Conservation (phyloP, 306 rosid species). For the Begonia peltatifolia region DNA sequence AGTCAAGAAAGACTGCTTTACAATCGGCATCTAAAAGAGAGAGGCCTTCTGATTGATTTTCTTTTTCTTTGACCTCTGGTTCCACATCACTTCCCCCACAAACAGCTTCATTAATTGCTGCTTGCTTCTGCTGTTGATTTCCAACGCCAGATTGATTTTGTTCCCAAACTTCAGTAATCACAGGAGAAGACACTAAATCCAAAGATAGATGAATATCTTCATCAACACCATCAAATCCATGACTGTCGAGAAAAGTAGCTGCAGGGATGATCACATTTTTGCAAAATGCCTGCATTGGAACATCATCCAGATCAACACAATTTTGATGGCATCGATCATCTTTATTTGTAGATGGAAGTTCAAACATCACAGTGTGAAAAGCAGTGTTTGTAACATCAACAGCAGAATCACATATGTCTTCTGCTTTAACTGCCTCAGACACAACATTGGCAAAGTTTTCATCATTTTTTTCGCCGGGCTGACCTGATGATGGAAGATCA, state of each 20-base stretch:
- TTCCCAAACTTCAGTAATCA: neutral
- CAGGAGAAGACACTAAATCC: constrained; percentile 23
- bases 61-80: constrained; percentile 15
- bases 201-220: constrained; percentile 17
- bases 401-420: constrained; percentile 6
- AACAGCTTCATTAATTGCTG: constrained; percentile 25
- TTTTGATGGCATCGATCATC: constrained; percentile 11
- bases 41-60: constrained; percentile 17
- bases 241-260: constrained; percentile 12
- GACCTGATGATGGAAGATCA: constrained; percentile 17
- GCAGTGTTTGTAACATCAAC: constrained; percentile 1
- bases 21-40: constrained; percentile 19
- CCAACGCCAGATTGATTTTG: constrained; percentile 18
- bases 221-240: constrained; percentile 14
- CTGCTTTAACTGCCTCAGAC: constrained; percentile 9
- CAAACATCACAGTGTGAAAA: neutral
- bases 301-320: constrained; percentile 14
- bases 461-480: constrained; percentile 14
- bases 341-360: constrained; percentile 14
- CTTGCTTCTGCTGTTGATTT: constrained; percentile 15
- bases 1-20: constrained; percentile 14
- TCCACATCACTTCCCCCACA: constrained; percentile 20
- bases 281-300: constrained; percentile 12
- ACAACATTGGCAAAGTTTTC: constrained; percentile 9
- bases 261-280: constrained; percentile 17